Evolutionary conservation across 495 filamentous ascomycete species (phyloP).

Genomic region (Penicillium fimorum): DNA sequence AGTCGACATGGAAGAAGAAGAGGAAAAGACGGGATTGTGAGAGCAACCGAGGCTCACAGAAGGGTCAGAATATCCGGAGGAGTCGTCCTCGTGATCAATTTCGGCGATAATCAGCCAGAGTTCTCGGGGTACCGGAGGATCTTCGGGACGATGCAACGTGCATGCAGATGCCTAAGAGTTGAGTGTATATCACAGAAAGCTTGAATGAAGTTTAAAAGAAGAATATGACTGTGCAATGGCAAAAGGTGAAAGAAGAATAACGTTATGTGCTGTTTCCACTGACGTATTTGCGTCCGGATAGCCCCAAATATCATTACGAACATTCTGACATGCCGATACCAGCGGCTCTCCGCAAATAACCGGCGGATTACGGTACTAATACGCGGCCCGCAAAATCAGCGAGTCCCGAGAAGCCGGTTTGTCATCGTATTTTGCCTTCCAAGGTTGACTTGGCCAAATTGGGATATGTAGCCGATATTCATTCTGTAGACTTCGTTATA

Average conservation of each 20-base stretch:
- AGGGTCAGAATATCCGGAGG: constrained; percentile 21
- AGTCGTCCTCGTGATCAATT: constrained; percentile 29
- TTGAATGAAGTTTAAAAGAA: background rate
- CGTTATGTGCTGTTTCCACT: constrained; percentile 16
- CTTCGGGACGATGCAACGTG: constrained; percentile 21
- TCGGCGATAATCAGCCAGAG: constrained; percentile 29
- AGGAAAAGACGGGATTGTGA: constrained; percentile 12
- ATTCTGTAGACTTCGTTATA: too few species aligned
- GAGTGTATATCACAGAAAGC: background rate
- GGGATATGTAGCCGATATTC: background rate
- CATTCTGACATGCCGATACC: constrained; percentile 43
- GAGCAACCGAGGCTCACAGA: constrained; percentile 21
- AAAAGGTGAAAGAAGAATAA: constrained; percentile 11
- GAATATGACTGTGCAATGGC: constrained; percentile 3
- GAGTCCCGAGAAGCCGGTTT: constrained; percentile 27
- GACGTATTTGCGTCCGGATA: constrained; percentile 27
- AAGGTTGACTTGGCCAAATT: background rate
- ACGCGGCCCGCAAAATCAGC: constrained; percentile 13
- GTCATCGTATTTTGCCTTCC: constrained; percentile 13
- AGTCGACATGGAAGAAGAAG: constrained; percentile 31
- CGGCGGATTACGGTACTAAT: constrained; percentile 19
- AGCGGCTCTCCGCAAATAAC: constrained; percentile 21
- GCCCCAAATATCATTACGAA: constrained; percentile 12
- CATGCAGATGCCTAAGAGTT: background rate
- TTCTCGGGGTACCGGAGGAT: constrained; percentile 37